Percentiles rank a stretch among this genome's conserved stretches.
Evolutionary conservation across 1,139 yeast genomes (phyloP).

Genomic region (Ogataea hybrid): DNA sequence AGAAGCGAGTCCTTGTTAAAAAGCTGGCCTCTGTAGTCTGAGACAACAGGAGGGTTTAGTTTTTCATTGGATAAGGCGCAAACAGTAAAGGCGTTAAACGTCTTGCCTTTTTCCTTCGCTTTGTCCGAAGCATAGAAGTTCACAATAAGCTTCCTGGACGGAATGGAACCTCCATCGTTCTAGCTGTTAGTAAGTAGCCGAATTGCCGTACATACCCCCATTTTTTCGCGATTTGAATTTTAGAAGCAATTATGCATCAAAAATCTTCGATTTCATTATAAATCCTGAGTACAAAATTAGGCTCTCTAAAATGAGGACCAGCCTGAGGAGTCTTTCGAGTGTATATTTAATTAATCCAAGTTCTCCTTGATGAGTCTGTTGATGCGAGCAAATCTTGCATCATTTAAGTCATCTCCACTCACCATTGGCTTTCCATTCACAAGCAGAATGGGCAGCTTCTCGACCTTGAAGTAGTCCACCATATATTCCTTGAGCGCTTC

Average conservation of each 20-base stretch:
- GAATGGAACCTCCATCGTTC: conserved; percentile 55
- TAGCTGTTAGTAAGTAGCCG: conserved; percentile 15
- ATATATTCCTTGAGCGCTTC: conserved; percentile 2
- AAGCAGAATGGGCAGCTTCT: conserved; percentile 9
- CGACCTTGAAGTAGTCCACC: conserved; percentile 4
- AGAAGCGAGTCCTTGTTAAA: conserved; percentile 67
- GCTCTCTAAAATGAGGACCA: no score
- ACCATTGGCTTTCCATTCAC: conserved; percentile 6
- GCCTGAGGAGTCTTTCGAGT: no score
- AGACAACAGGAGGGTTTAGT: conserved; percentile 52
- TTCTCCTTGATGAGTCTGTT: conserved; percentile 6
- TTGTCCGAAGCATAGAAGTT: conserved; percentile 24
- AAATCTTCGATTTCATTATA: background rate
- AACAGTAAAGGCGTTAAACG: conserved; percentile 37
- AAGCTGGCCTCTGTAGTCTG: conserved; percentile 71
- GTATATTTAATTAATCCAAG: background rate
- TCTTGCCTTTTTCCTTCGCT: conserved; percentile 27
- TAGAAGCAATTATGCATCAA: background rate
- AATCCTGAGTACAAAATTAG: no score
- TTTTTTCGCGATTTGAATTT: background rate
- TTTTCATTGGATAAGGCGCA: conserved; percentile 43
- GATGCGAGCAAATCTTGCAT: conserved; percentile 1
- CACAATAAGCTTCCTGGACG: conserved; percentile 43
- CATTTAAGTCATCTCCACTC: conserved; percentile 3
- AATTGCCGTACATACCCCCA: conserved; percentile 21